These are phyloP conservation scores for Saccharum hybrid DNA, from an alignment of 202 grass and related monocot genomes.

Conservation along the genomic window DNA sequence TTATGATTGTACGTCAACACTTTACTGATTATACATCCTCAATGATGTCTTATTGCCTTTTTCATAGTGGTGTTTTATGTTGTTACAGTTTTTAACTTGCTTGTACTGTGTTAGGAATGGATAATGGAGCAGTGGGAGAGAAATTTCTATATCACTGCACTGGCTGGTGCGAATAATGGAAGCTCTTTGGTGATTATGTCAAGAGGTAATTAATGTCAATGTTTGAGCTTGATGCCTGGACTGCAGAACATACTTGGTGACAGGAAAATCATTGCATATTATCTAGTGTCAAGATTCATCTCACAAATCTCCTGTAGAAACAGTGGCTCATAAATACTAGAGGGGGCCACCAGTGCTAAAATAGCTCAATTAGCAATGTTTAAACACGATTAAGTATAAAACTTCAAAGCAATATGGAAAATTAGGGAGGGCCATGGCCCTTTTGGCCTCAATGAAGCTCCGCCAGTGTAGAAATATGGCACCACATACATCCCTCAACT, in stretches of 20 bases:
- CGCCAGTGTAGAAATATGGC: neutral
- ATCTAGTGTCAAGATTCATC: neutral
- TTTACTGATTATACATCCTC: slow-evolving; percentile 15
- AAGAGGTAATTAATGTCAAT: slow-evolving; percentile 79
- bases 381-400: neutral
- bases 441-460: neutral
- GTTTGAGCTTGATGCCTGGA: slow-evolving; percentile 38
- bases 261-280: slow-evolving; percentile 5
- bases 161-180: slow-evolving; percentile 76
- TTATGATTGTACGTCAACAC: slow-evolving; percentile 23
- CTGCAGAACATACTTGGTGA: slow-evolving; percentile 14
- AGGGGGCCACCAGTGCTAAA: neutral
- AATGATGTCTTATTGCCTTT: slow-evolving; percentile 28
- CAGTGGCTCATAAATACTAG: neutral
- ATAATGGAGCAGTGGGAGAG: slow-evolving; percentile 99
- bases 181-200: slow-evolving; percentile 96
- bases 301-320: slow-evolving; percentile 1
- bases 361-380: neutral
- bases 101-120: slow-evolving; percentile 77
- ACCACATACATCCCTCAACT: slow-evolving; percentile 6
- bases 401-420: neutral
- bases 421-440: neutral
- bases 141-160: slow-evolving; percentile 90
- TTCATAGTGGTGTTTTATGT: slow-evolving; percentile 32
- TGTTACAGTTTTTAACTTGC: slow-evolving; percentile 39